Base-by-base conservation (phyloP, 2,329 filamentous ascomycete genomes). In the Hawksworthiomyces lignivorus region DNA sequence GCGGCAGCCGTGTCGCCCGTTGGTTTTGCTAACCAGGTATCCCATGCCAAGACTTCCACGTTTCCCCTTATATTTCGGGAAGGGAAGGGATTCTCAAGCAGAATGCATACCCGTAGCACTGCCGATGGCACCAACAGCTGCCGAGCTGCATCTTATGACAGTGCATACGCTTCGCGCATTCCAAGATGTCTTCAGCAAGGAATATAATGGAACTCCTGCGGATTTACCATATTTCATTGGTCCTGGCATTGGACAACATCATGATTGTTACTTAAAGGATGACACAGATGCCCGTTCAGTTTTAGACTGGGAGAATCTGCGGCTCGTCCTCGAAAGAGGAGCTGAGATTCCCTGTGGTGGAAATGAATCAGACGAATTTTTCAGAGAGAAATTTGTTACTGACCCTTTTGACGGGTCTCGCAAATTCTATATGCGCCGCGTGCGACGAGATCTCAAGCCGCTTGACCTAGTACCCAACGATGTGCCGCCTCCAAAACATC, bases 141-240 rank as follows among this genome's bases (percentile, higher is more conserved):
- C 63, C 0, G 56, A 68, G 2, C 49, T 87, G 0, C 51, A 64
- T 0, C 54, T 63, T 0, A 57, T 97, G n/a, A 80, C 78, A 1
- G 61, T 59, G 0, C 94, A 92, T 56, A 95, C 86, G 0, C 63
- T 94, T 30, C 71, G 74, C 5, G 61, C 94, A 0, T 96, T 94
- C 59, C 65, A 76, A 14, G 87, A 97, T 51, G 68, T 96, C 0
- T 97, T 95, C 65, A 90, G 88, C 60, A 98, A 98, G 59, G 70
- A 72, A 4, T 98, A 87, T 53, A 78, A 84, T 36, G 67, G 75
- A 0, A 69, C 78, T 14, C 52, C 68, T 0, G 61, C 70, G 1
- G 77, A 81, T 21, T 73, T 95, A 57, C 82, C 88, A 0, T 98
- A 96, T 60, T 95, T 88, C 67, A 56, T 96, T 12, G 84, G 80